Evolutionary conservation across 352 stramenopile genomes (phyloP).

Genomic region (Sclerospora graminicola): DNA sequence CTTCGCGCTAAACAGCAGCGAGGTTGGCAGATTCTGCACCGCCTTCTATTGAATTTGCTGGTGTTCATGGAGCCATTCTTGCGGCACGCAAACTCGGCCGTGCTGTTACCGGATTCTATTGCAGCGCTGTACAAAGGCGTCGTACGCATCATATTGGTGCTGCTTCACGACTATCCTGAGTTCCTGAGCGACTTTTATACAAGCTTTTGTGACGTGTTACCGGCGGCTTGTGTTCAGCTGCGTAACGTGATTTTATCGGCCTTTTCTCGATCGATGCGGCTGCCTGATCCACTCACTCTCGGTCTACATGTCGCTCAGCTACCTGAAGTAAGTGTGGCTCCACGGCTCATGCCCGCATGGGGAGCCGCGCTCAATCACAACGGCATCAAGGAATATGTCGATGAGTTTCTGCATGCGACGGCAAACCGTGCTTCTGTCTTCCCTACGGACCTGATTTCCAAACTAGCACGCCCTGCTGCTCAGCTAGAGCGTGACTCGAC

Average conservation of each 20-base stretch:
- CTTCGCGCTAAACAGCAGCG: conserved; percentile 90
- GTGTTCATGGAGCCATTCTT: conserved; percentile 97
- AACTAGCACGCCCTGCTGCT: conserved; percentile 49
- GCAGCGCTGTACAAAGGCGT: conserved; percentile 96
- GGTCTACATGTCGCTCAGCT: conserved; percentile 97
- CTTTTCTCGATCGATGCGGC: conserved; percentile 94
- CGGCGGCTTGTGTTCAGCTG: conserved; percentile 94
- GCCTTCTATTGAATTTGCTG: conserved; percentile 96
- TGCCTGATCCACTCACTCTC: conserved; percentile 96
- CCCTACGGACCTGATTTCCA: conserved; percentile 63
- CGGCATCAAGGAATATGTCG: conserved; percentile 89
- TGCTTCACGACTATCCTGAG: conserved; percentile 98
- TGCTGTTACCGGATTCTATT: conserved; percentile 84
- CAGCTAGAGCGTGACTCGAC: conserved; percentile 62
- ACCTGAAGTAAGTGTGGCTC: conserved; percentile 92
- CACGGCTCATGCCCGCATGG: conserved; percentile 92
- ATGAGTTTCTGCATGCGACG: conserved; percentile 90
- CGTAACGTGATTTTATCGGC: conserved; percentile 97
- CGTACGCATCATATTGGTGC: conserved; percentile 95
- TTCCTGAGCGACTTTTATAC: conserved; percentile 98
- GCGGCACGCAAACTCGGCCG: conserved; percentile 66
- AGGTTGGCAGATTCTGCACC: conserved; percentile 95
- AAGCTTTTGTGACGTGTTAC: conserved; percentile 97
- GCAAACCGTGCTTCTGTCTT: conserved; percentile 86
- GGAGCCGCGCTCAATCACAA: conserved; percentile 86